Evolutionary conservation across 2,329 filamentous ascomycete species (phyloP).

Genomic region (Fusarium guadeloupense): DNA sequence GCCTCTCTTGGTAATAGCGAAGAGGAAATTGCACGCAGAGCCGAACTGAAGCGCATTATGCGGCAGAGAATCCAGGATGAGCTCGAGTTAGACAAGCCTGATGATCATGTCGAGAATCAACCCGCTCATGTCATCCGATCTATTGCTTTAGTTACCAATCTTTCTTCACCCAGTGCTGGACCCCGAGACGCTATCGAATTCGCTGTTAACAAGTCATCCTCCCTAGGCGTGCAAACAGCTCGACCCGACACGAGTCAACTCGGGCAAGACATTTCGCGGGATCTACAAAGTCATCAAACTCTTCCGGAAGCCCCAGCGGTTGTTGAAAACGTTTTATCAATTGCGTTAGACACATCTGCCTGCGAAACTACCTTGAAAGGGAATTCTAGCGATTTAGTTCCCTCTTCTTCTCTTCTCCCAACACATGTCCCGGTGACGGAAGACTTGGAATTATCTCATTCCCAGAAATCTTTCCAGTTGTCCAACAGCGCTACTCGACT

Average conservation of each 20-base stretch:
- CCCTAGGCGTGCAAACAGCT: neutral
- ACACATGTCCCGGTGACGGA: constrained; percentile 1
- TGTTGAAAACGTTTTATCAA: neutral
- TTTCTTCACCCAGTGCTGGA: constrained; percentile 49
- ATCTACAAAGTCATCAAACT: neutral
- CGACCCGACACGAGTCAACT: constrained; percentile 3
- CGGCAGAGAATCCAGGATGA: constrained; percentile 68
- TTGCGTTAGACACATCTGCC: neutral
- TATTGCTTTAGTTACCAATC: constrained; percentile 42
- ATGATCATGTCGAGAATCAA: constrained; percentile 46
- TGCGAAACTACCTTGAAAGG: neutral
- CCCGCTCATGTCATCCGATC: constrained; percentile 41
- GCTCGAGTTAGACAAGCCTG: constrained; percentile 57
- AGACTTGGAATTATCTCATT: constrained; percentile 13
- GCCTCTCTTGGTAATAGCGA: constrained; percentile 57
- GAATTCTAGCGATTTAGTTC: neutral
- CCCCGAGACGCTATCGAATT: constrained; percentile 63
- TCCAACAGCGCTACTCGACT: constrained; percentile 32
- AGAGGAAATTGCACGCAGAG: constrained; percentile 63
- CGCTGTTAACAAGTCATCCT: constrained; percentile 30
- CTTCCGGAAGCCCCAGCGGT: neutral
- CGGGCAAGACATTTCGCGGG: neutral
- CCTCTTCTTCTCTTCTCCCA: neutral
- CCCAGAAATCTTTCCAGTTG: constrained; percentile 28
- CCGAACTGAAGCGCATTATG: constrained; percentile 64